Evolutionary conservation across 164 flowering plant species (phyloP).

Genomic region (Aristolochia californica): DNA sequence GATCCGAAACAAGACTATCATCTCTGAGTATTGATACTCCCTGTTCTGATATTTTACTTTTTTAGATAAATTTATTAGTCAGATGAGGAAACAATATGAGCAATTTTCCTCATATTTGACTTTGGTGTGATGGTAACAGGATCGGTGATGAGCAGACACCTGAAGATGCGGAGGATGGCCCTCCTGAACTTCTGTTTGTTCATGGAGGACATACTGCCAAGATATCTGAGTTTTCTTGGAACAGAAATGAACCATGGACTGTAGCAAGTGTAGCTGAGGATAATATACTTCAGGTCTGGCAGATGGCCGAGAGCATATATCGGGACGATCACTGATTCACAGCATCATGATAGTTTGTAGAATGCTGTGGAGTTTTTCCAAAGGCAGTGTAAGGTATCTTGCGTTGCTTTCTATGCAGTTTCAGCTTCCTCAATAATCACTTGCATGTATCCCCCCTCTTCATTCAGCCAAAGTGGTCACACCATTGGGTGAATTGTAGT

Average conservation of each 20-base stretch:
- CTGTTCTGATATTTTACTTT: not conserved
- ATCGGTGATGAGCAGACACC: conserved; percentile 86
- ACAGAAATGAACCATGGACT: conserved; percentile 72
- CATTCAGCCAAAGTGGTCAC: too few species aligned
- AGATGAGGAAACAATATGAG: not conserved
- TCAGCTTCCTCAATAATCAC: too few species aligned
- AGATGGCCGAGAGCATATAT: conserved; percentile 74
- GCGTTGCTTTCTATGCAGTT: too few species aligned
- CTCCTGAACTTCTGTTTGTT: conserved; percentile 85
- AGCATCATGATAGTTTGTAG: conserved; percentile 9
- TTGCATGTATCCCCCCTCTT: too few species aligned
- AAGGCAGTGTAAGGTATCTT: not conserved
- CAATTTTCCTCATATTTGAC: not conserved
- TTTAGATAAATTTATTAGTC: too few species aligned
- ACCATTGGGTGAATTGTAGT: too few species aligned
- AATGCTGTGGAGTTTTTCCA: not conserved
- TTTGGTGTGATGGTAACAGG: conserved; percentile 27
- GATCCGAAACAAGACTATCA: too few species aligned
- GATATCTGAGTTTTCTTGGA: conserved; percentile 94
- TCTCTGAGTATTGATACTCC: too few species aligned
- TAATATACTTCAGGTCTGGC: conserved; percentile 89
- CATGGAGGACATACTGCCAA: conserved; percentile 93
- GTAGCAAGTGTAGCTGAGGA: conserved; percentile 88
- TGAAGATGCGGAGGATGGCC: conserved; percentile 91
- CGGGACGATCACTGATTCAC: conserved; percentile 42